These are phyloP conservation scores for Periconia sp. DNA, from an alignment of 2,329 filamentous ascomycete species.

Conservation along the genomic window DNA sequence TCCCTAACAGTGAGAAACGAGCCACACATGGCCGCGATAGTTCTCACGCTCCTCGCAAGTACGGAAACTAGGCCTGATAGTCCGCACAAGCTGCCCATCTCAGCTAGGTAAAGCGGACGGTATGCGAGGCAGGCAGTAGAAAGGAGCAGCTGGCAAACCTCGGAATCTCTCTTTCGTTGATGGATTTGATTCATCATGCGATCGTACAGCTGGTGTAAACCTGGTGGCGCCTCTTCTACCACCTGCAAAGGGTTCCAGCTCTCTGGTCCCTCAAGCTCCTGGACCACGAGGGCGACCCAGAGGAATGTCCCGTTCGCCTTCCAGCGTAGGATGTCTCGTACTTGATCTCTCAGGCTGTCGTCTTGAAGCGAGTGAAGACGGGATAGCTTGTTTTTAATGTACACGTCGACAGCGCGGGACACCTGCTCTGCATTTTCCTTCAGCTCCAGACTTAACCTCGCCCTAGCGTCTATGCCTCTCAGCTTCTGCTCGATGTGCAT, in stretches of 20 bases:
- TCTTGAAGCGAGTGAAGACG: conserved; percentile 21
- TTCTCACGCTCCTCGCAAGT: conserved; percentile 6
- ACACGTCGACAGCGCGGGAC: conserved; percentile 44
- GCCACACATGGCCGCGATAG: conserved; percentile 34
- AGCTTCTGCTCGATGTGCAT: conserved; percentile 43
- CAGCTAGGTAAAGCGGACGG: conserved; percentile 17
- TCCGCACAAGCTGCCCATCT: conserved; percentile 11
- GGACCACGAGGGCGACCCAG: conserved; percentile 32
- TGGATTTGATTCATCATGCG: conserved; percentile 47
- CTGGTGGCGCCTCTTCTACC: conserved; percentile 31
- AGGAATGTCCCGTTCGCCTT: conserved; percentile 53
- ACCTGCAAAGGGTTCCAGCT: conserved; percentile 9
- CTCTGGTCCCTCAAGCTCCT: conserved; percentile 28
- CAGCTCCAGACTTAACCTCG: conserved; percentile 39
- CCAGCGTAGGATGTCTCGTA: conserved; percentile 19
- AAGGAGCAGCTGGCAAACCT: conserved; percentile 45
- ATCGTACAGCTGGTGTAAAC: conserved; percentile 46
- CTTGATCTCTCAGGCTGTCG: neutral
- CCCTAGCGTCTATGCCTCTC: conserved; percentile 11
- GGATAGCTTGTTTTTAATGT: conserved; percentile 44
- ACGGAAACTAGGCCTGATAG: neutral
- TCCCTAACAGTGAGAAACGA: conserved; percentile 48
- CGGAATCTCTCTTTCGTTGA: conserved; percentile 23
- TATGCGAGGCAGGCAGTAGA: conserved; percentile 25
- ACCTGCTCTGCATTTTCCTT: conserved; percentile 39